Conservation (phyloP, 257 asterid species). For the Lavandula angustifolia region DNA sequence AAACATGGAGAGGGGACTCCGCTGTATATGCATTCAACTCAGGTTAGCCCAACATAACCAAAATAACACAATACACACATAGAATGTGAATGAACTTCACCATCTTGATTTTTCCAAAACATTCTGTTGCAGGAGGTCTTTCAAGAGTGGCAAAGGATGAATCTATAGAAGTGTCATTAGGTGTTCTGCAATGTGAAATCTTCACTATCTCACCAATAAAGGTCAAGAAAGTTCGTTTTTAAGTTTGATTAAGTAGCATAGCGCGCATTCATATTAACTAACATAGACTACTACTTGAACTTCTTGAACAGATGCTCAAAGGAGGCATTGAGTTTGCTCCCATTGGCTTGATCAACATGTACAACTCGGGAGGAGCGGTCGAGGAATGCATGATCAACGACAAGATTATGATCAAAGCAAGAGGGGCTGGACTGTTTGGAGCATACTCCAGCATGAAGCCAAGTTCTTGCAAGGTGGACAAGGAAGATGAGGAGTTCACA, state of each 20-base stretch:
- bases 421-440: constrained; percentile 70
- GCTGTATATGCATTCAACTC: constrained; percentile 50
- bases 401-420: constrained; percentile 33
- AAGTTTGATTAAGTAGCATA: not conserved
- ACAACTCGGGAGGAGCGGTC: constrained; percentile 60
- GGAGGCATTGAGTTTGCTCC: constrained; percentile 47
- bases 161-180: constrained; percentile 41
- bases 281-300: not conserved
- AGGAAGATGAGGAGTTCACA: constrained; percentile 40
- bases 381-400: constrained; percentile 33
- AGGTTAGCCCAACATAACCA: constrained; percentile 29
- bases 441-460: constrained; percentile 66
- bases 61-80: not conserved
- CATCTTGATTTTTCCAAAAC: not conserved
- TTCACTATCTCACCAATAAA: constrained; percentile 56
- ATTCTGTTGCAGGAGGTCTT: constrained; percentile 42
- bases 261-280: not conserved
- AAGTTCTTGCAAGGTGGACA: constrained; percentile 45
- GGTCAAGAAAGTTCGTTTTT: constrained; percentile 33
- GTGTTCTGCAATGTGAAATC: constrained; percentile 49
- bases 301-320: constrained; percentile 22
- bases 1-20: constrained; percentile 48
- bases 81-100: not conserved
- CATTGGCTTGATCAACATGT: constrained; percentile 54
- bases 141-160: constrained; percentile 39